Evolutionary conservation across 2,329 filamentous ascomycete species (phyloP), one percentile per base, ranked within the genome.

Genomic region (Lasiodiplodia theobromae): DNA sequence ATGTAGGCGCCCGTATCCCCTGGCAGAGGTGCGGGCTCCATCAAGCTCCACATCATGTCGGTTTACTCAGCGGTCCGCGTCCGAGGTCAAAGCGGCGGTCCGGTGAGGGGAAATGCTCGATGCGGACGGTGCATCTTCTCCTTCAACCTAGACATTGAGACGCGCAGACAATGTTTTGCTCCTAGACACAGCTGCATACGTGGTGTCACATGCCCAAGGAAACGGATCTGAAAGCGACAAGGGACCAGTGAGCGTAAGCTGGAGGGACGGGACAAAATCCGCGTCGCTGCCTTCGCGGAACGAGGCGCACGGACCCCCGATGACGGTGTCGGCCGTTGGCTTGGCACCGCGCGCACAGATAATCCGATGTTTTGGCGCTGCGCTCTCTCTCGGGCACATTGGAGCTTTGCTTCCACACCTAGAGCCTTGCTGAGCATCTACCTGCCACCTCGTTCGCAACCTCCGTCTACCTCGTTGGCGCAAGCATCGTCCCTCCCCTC

Each of bases 371-470:
- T 57, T 40, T 58, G 54, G 65, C 65, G 65, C 47, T 54, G 54
- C 65, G 64, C 64, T 58, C 54, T 58, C 54, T 67, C 28, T 58
- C 64, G 53, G 65, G 65, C 53, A 57, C 64, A 58, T 67, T 67
- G 65, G 65, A 67, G 65, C 65, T 67, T 58, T 49, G 53, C 53
- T 38, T 58, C 56, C 44, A 57, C 65, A 60, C 44, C 65, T 52
- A 21, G 53, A 60, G 40, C 44, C 47, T 51, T 31, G 23, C 31
- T 52, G 38, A 60, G 38, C 65, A 28, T 28, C 53, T 51, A 18
- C 21, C 65, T 58, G 31, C 38, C 51, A 4, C 23, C 31, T 28
- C 37, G 65, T 60, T 38, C 16, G 21, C 34, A 44, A 28, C 65
- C 23, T 67, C 14, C 37, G 25, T 34, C 47, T 58, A 16, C 65